Base-by-base conservation (phyloP, 1,139 yeast genomes). In the Protomyces arabidopsidicola region DNA sequence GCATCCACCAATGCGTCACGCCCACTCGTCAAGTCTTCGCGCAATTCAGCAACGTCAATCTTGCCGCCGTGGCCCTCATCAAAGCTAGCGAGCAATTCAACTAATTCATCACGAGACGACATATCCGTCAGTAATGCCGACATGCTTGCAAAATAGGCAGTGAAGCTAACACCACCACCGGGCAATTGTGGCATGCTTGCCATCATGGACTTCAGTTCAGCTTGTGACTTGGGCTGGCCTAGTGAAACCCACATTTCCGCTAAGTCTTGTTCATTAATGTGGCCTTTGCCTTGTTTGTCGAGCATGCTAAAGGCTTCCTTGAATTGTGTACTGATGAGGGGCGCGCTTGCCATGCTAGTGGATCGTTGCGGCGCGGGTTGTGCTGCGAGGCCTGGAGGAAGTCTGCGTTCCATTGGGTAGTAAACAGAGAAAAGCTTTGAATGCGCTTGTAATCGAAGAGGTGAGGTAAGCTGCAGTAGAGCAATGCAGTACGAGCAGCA, bases 211-310 rank as follows among this genome's bases (percentile, higher is more conserved):
- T 76, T 75, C 3, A 76, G 71, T 16, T 73, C 68, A 1, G 71
- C 70, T n/a, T 79, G 76, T 10, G 74, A 66, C 1, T 84, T 83
- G 24, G 53, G 56, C 12, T 31, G 75, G 71, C 74, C 90, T 76
- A 76, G 80, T 60, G 75, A 84, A 71, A 81, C 77, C 69, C 86
- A 81, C 65, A 88, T 78, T 48, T 81, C 80, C 51, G 77, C 76
- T 67, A 91, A 72, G 72, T 91, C 97, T 1, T 76, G 77, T 31
- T 76, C 73, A 0, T 87, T 78, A 55, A 91, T 84, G 9, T 75
- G 72, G 1, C 93, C 90, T 70, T 90, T 93, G 45, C 88, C 85
- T 67, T 90, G 95, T 45, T 88, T 88, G 71, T 91, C 98, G n/a
- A 91, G 83, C 69, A 90, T 74, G 42, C 81, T 77, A 68, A 82